Conservation (phyloP, 2,329 filamentous ascomycete genomes). For the Coleophoma crateriformis region DNA sequence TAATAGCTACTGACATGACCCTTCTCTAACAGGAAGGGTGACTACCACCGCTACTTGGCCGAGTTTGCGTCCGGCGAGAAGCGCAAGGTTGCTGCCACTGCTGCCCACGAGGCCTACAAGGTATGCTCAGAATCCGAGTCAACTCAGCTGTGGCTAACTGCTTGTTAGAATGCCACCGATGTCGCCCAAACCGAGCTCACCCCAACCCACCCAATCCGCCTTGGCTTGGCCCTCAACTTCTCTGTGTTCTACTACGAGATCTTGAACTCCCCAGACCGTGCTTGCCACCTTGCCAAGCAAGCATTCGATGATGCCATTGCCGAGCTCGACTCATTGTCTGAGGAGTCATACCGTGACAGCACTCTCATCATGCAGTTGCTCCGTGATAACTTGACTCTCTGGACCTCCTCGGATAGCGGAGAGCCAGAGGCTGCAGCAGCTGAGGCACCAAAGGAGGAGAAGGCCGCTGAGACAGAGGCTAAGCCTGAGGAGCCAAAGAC, state of each 20-base stretch:
- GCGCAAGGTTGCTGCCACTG: conserved; percentile 90
- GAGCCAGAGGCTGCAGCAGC: conserved; percentile 63
- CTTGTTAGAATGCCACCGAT: conserved; percentile 64
- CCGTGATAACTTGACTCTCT: conserved; percentile 95
- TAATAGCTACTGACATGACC: conserved; percentile 3
- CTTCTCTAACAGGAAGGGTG: conserved; percentile 74
- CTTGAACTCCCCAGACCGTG: conserved; percentile 95
- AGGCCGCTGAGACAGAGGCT: conserved; percentile 28
- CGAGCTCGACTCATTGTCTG: conserved; percentile 91
- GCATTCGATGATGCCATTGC: conserved; percentile 96
- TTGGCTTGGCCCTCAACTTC: conserved; percentile 91
- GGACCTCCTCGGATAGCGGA: conserved; percentile 88
- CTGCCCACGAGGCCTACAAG: conserved; percentile 96
- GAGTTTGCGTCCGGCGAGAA: conserved; percentile 94
- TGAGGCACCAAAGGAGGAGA: conserved; percentile 58
- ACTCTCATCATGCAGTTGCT: conserved; percentile 99
- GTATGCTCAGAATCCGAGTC: neutral
- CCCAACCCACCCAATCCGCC: conserved; percentile 88
- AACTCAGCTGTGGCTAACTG: too few species aligned
- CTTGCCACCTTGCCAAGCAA: conserved; percentile 95
- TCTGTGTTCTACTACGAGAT: conserved; percentile 99
- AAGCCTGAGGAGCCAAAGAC: conserved; percentile 17
- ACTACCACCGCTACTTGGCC: conserved; percentile 98
- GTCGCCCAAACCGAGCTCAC: conserved; percentile 85
- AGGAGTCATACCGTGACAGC: conserved; percentile 98